Evolutionary conservation across 768 basidiomycete genomes (phyloP), one percentile per base, ranked within the genome.

Genomic region (Gautieria morchelliformis): DNA sequence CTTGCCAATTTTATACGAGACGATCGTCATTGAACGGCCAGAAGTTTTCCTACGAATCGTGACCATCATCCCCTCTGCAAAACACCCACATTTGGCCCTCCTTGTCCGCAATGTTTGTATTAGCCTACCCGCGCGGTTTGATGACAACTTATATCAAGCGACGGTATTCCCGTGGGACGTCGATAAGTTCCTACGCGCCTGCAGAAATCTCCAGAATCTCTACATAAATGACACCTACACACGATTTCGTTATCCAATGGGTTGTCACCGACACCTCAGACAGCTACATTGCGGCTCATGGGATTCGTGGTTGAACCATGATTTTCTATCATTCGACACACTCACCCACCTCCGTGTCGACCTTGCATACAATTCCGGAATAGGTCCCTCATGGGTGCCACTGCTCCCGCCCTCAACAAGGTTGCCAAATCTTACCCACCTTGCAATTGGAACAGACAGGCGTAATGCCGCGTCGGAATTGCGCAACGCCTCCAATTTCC

Each of bases 1-100:
- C 33, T 39, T 56, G 22, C 55, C 55, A 22, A 35, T 48, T 37
- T 20, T 56, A n/a, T 56, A 56, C 30, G 55, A 56, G 40, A 56
- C 55, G 4, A 17, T 56, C 27, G 33, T 47, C 27, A 46, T 56
- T 11, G n/a, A 30, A 30, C 32, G 42, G 15, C 17, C 44, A 14
- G 27, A 33, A 17, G 32, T 22, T n/a, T 48, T 32, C 30, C 19
- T 10, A n/a, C 22, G 6, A 37, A 17, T 56, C 7, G 11, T 7
- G 44, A 20, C 12, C 30, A 22, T 47, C 55, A 5, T 12, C 30
- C 32, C 46, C 44, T 14, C 22, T 24, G 22, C 27, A 14, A n/a
- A 22, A 47, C 14, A 11, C 55, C 27, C 27, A 27, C 27, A 27
- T n/a, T 27, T 20, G 27, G n/a, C 8, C 10, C 33, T 14, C n/a